Conservation (phyloP, 202 grass and related monocot genomes). For the Panicum virgatum region DNA sequence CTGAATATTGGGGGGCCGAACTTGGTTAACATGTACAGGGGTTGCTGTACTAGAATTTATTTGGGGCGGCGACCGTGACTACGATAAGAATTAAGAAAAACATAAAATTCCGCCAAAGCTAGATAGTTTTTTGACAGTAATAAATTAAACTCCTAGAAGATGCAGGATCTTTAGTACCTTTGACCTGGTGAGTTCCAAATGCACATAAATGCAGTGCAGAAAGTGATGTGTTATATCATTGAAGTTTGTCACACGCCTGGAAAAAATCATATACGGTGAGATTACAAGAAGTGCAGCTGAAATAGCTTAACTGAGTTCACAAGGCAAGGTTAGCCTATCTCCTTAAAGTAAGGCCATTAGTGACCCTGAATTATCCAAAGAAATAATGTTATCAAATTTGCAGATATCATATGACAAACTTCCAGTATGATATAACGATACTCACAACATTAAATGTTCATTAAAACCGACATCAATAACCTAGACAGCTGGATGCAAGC, state of each 20-base stretch:
- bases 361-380: background rate
- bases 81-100: background rate
- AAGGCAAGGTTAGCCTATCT: background rate
- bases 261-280: slow-evolving; percentile 31
- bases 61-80: slow-evolving; percentile 15
- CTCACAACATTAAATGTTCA: background rate
- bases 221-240: slow-evolving; percentile 85
- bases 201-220: slow-evolving; percentile 82
- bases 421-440: background rate
- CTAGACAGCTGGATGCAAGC: background rate
- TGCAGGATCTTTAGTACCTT: slow-evolving; percentile 55
- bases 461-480: background rate
- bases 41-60: slow-evolving; percentile 32
- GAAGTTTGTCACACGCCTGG: slow-evolving; percentile 72
- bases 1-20: slow-evolving; percentile 27
- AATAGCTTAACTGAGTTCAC: background rate
- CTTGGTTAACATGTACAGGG: slow-evolving; percentile 45
- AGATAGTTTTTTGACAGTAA: background rate
- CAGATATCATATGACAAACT: background rate
- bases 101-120: background rate
- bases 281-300: background rate
- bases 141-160: slow-evolving; percentile 4
- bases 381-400: background rate
- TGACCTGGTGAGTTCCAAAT: slow-evolving; percentile 60
- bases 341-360: background rate